Base-by-base conservation (phyloP, 2,329 filamentous ascomycete species). In the Cytospora leucostoma region DNA sequence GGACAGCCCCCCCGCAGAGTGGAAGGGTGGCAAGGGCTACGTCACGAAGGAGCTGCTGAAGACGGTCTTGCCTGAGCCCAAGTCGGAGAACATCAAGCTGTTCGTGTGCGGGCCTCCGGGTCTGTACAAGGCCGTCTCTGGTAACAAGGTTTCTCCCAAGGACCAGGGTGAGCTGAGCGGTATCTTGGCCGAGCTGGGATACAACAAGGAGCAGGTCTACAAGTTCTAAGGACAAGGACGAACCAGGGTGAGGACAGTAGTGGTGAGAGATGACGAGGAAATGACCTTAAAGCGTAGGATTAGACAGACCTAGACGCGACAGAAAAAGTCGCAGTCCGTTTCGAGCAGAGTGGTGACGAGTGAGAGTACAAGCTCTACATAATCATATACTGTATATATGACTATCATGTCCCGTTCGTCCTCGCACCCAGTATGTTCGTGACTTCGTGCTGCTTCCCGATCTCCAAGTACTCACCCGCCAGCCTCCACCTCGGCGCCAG, bases 101-200 rank as follows among this genome's bases (percentile, higher is more conserved):
- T 98, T 99, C 73, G 92, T 99, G 44, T 98, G 94, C 77, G 94
- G 94, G 0, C 95, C 95, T 13, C 93, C 94, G 3, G 91, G 89
- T 50, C 76, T 98, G 83, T 97, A 97, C 87, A 96, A 97, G 78
- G 90, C 93, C 65, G 88, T 98, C 70, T 94, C 90, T 44, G 95
- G 95, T 38, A 79, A 79, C 72, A 98, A 99, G 91, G 88, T 89
- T 76, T 95, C 90, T 78, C 93, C 93, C n/a, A 83, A 86, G 72
- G 93, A 99, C 76, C 95, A 99, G 81, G 95, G 95, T 70, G 94
- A 98, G 80, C 83, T 99, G 68, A 81, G 81, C 10, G 95, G 91
- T 67, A 81, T 88, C 68, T 81, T 99, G 68, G 89, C 92, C 80
- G 92, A 97, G 71, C 82, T 97, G 44, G 93, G 93, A 13, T 66